Base-by-base conservation (phyloP, 129 eudicot genomes). In the Flaveria ramosissima region DNA sequence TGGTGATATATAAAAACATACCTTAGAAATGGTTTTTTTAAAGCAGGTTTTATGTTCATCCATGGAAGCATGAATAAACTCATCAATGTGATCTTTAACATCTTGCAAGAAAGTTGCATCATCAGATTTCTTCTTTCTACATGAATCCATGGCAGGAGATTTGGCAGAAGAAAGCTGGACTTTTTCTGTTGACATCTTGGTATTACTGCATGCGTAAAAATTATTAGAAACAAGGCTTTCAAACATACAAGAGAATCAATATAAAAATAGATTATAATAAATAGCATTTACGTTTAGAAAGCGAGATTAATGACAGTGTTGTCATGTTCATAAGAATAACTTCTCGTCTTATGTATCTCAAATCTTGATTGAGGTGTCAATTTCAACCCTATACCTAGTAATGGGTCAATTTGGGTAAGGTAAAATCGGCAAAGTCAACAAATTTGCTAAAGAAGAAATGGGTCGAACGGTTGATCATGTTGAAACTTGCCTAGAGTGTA, bases 51-150 rank as follows among this genome's bases (percentile, higher is more conserved):
- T 83, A 71, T 90, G 96, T 72, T 88, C 96, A 66, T 88, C 93
- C 96, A 90, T 88, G 45, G 96, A 90, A 74, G 93, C 96, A 78
- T 90, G 77, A 47, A 88, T 65, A 27, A 90, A 90, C 76, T 90
- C 96, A 42, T 88, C 91, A 45, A 90, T 88, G 80, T 90, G 93
- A 77, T 88, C 93, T 79, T 79, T 86, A 13, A 90, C 81, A 69
- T 90, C 96, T 82, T 88, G 87, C 60, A 91, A 41, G 56, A 91
- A 86, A 45, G 89, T 84, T 57, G 91, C 93, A 30, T 88, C 84
- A 12, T 84, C 97, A 0, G 81, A 74, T 57, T 88, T 91, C 88
- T 86, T 91, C 84, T 86, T 90, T 55, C 93, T 79, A 26, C 97
- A 91, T 9, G 89, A 88, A 6, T 83, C 75, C 71, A 76, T 66